Evolutionary conservation across 1,284 basidiomycete genomes (phyloP).

Genomic region (Apiotrichum sp.): DNA sequence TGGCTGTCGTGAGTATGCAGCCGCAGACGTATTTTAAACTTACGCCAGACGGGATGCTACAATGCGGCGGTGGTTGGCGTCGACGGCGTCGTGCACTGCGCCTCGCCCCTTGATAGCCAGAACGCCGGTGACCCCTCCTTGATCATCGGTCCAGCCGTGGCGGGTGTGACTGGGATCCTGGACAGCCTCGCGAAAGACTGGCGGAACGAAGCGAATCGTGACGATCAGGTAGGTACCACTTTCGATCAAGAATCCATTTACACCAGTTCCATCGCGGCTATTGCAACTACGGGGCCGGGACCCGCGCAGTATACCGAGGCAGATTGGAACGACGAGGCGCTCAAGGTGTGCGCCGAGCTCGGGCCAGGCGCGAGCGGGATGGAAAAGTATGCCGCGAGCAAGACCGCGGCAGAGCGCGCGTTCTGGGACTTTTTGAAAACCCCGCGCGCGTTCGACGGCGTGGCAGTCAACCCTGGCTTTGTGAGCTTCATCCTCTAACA

Average conservation of each 20-base stretch:
- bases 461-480: slow-evolving; percentile 4
- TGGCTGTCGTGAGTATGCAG: slow-evolving; percentile 52
- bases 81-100: slow-evolving; percentile 51
- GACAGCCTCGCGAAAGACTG: not conserved
- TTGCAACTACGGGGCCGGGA: no score
- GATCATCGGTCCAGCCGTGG: slow-evolving; percentile 5
- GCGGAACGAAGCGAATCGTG: not conserved
- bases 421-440: slow-evolving; percentile 27
- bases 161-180: slow-evolving; percentile 1
- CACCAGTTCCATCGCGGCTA: not conserved
- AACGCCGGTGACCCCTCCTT: not conserved
- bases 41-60: slow-evolving; percentile 55
- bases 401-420: slow-evolving; percentile 29
- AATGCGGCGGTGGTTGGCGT: slow-evolving; percentile 62
- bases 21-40: no score
- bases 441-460: slow-evolving; percentile 6
- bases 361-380: not conserved
- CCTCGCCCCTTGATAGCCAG: slow-evolving; percentile 12
- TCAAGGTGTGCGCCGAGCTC: not conserved
- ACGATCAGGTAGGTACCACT: not conserved
- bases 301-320: not conserved
- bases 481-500: slow-evolving; percentile 1
- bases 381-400: slow-evolving; percentile 14
- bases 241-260: not conserved
- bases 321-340: slow-evolving; percentile 6